Base-by-base conservation (phyloP, 2,329 filamentous ascomycete species). In the Diaporthe velutina region DNA sequence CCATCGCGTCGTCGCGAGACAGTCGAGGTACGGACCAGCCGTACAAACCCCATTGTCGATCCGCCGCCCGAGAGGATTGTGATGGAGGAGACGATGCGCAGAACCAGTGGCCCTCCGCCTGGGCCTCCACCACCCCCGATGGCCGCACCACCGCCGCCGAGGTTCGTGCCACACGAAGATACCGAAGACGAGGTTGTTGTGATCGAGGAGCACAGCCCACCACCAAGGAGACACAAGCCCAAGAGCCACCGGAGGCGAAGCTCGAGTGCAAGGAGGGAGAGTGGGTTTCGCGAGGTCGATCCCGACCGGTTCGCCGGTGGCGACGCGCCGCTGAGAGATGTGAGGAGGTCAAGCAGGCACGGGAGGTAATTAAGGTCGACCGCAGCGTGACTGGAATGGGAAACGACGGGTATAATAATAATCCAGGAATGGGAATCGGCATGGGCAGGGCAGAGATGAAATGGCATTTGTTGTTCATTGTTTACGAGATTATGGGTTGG, bases 171-270 rank as follows among this genome's bases (percentile, higher is more conserved):
- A 73, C 74, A 73, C 22, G 77, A 76, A n/a, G 77, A 76, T 15
- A 75, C 75, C 12, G 80, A 81, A 3, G 81, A 83, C 42, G 82
- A 83, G 79, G 79, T 83, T 13, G 80, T 83, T 4, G 82, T 83
- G 30, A 81, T 83, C 70, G 82, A 83, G 78, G 81, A 83, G 78
- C 78, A 80, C 25, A 79, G 76, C 19, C 80, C 80, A 66, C 80
- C 80, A 61, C 77, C 79, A 55, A 74, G 78, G 73, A 70, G 77
- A 50, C 78, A 78, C 67, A 76, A 77, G 72, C 75, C 77, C 66
- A 76, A 76, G 50, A 77, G 78, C 45, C 76, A 76, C 12, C 55
- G 60, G n/a, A 72, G 75, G 13, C 76, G 77, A 54, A 79, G 61
- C 77, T 77, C 64, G 77, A 80, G 77, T 75, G 81, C 73, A n/a